Evolutionary conservation across 495 filamentous ascomycete genomes (phyloP), one percentile per base, ranked within the genome.

Genomic region (Podospora anserina): DNA sequence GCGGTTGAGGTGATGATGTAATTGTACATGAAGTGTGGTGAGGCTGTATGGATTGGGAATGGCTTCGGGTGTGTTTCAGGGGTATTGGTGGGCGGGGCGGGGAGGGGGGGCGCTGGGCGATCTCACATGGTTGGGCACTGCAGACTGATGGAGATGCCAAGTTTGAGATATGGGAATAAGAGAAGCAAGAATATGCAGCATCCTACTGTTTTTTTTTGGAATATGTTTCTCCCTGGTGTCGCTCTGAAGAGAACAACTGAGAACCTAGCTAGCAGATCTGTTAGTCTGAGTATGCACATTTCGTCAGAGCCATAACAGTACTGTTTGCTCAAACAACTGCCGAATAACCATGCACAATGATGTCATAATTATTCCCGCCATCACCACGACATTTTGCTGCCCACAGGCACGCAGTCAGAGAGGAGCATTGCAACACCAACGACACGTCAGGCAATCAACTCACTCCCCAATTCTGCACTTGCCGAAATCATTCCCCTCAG

Each of bases 11-110:
- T 60, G 59, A 68, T 74, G 72, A 74, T 66, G 72, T 65, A 70
- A 74, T 74, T 64, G 56, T 70, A 72, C 72, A 72, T 74, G 67
- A 63, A 1, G 39, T 5, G 39, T 49, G 39, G 39, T 49, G 23
- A 49, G 39, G 39, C 39, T 18, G 39, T 49, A 49, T 49, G 39
- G 39, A 49, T 49, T 49, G 39, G 39, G 39, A 49, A 49, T 49
- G 39, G 39, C 11, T 49, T 49, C 39, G 7, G 5, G 9, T 2
- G 39, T 49, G 13, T 49, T 49, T 49, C 39, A 49, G 39, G 39
- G 39, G 9, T 49, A 49, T 49, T 49, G 39, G 39, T 49, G 39
- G 9, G 39, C 39, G 39, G 5, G 20, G 20, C 20, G 39, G 7
- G 39, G 39, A 1, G 23, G 39, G 39, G 20, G 23, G 1, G 23